Evolutionary conservation across 2,329 filamentous ascomycete genomes (phyloP), one percentile per base, ranked within the genome.

Genomic region (Colletotrichum truncatum): DNA sequence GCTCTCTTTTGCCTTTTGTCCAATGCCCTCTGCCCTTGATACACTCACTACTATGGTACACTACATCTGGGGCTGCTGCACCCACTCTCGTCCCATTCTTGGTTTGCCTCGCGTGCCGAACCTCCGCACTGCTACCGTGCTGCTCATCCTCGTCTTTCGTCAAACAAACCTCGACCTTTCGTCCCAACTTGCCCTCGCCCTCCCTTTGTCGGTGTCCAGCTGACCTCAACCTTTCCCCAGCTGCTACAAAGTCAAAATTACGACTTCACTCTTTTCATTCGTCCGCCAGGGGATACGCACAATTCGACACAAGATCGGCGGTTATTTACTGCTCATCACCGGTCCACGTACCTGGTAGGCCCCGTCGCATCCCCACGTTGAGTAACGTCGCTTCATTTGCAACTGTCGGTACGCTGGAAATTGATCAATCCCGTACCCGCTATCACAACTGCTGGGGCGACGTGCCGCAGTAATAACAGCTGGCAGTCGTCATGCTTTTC

Each of bases 211-310:
- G n/a, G 16, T 62, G 62, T 65, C 57, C 62, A 65, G 62, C 62
- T 65, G 62, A 65, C 62, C 62, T 51, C 51, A 54, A 55, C 62
- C 62, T 62, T 65, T 62, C 26, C 45, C 57, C 49, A 55, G 57
- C 62, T 65, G 62, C 43, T 34, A 65, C 62, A 65, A 62, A 65
- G 62, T 55, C 57, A 62, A 65, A 65, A 62, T 49, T 23, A 49
- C 34, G 14, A 18, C 39, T 25, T 61, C 18, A 52, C n/a, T 14
- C 28, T 36, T 62, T 55, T 51, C 39, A 62, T 55, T 65, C 43
- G 62, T 21, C 32, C 14, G 11, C 18, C 11, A 21, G 32, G 39
- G 48, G 25, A 18, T 34, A 21, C n/a, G 49, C 43, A 36, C 32
- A 39, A 61, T 61, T 65, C 49, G 57, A 55, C 34, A 56, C 62